phyloP scores from a whole-genome alignment of 2,329 filamentous ascomycete genomes.

The Amesomyces nigricolor region DNA sequence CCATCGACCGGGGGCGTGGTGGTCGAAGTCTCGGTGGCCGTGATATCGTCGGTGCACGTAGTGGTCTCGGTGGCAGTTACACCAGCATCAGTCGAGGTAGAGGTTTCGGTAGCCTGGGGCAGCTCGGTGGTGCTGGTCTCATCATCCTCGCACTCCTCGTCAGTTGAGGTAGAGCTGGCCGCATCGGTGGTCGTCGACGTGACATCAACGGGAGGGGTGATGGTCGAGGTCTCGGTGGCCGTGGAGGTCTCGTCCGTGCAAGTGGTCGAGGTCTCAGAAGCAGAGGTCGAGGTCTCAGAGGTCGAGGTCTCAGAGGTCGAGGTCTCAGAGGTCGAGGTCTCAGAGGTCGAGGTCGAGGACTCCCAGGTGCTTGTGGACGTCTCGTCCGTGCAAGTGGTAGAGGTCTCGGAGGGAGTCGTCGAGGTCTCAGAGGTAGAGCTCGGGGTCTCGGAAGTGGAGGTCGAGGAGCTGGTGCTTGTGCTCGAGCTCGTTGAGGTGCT shows the following conservation, averaged over 20 bases:
- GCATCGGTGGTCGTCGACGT: constrained; percentile 11
- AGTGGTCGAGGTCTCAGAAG: neutral
- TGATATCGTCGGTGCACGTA: neutral
- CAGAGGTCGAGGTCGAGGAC: neutral
- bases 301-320: neutral
- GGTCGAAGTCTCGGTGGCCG: neutral
- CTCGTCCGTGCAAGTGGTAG: neutral
- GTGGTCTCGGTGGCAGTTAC: neutral
- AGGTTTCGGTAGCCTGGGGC: neutral
- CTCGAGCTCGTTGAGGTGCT: constrained; percentile 8
- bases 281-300: neutral
- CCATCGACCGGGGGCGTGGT: constrained; percentile 3
- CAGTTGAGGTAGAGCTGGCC: constrained; percentile 9
- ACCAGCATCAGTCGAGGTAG: neutral
- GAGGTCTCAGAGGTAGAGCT: constrained; percentile 7
- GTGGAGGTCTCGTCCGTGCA: neutral
- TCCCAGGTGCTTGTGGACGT: too few relatives aligned
- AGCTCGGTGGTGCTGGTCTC: constrained; percentile 5
- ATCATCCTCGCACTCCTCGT: constrained; percentile 9
- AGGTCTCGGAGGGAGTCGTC: neutral
- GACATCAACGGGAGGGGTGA: neutral
- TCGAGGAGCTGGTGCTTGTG: neutral
- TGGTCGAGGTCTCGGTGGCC: neutral
- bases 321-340: neutral
- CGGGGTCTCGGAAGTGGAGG: constrained; percentile 3